Evolutionary conservation across 441 rosid species (phyloP).

Genomic region (Hypseocharis bilobata): DNA sequence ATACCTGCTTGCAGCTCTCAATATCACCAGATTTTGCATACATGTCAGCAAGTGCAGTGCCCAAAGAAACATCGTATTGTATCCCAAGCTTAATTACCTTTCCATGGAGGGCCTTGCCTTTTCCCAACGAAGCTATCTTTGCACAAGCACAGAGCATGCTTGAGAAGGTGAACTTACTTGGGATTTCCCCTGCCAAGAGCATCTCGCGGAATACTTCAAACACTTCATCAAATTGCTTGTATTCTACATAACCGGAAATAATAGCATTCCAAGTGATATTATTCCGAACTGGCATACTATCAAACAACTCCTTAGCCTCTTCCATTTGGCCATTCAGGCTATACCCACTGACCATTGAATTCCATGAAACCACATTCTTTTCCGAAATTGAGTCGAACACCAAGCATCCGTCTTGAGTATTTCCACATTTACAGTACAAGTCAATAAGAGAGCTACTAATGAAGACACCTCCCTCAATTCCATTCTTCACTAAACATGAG

Average conservation of each 20-base stretch:
- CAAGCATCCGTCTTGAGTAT: constrained; percentile 29
- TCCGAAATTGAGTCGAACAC: constrained; percentile 29
- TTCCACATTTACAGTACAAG: constrained; percentile 42
- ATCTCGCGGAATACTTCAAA: constrained; percentile 38
- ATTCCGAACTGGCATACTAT: constrained; percentile 29
- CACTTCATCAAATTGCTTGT: constrained; percentile 32
- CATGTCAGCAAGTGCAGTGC: constrained; percentile 54
- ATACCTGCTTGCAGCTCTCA: constrained; percentile 32
- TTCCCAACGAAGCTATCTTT: constrained; percentile 36
- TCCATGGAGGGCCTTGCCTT: constrained; percentile 50
- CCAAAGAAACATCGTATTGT: constrained; percentile 32
- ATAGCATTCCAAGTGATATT: constrained; percentile 37
- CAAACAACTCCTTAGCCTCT: constrained; percentile 43
- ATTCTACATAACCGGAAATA: constrained; percentile 41
- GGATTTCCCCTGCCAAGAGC: constrained; percentile 39
- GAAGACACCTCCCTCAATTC: constrained; percentile 30
- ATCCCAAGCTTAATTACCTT: constrained; percentile 41
- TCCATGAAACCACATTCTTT: constrained; percentile 44
- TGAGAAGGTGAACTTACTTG: constrained; percentile 39
- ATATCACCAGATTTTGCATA: constrained; percentile 61
- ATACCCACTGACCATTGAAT: constrained; percentile 43
- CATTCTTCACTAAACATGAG: constrained; percentile 31
- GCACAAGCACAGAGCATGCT: constrained; percentile 48
- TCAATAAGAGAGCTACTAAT: constrained; percentile 39
- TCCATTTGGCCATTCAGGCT: constrained; percentile 37